Base-by-base conservation (phyloP, 164 flowering plant genomes). In the Dillenia turbinata region DNA sequence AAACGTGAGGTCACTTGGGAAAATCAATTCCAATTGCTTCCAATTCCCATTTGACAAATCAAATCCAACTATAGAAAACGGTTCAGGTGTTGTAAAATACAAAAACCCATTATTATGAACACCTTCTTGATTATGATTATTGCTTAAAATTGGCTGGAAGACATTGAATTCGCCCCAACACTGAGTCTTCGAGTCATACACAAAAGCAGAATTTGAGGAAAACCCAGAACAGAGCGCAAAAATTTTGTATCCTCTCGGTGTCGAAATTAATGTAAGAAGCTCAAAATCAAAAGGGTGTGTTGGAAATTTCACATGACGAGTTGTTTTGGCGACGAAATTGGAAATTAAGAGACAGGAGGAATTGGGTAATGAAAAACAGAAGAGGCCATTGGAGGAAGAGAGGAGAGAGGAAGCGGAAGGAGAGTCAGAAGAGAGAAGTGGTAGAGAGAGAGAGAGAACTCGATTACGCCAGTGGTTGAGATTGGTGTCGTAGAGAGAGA, bases 371-470 rank as follows among this genome's bases (percentile, higher is more conserved):
- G 83, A 77, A 75, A 90, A 84, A 61, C 91, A 87, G 49, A 85
- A 70, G 52, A 85, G 81, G 44, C 91, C 93, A 56, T 74, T 65
- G 62, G 89, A 81, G 44, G 83, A 9, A 9, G 88, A 82, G 67
- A 81, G 62, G 47, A 83, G 81, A 46, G 66, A 49, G 49, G 58
- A 5, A 43, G 57, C 24, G 44, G 72, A 19, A 12, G 69, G 33
- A 4, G 60, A 12, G 52, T 54, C 10, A 8, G 65, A 15, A 9
- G 49, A 57, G 43, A 66, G 59, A 13, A 65, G 57, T 44, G 67
- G 68, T 10, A 52, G 40, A 22, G 85, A 65, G 65, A 66, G 66
- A 44, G 80, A 12, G 52, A 73, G 77, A 16, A 71, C 17, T 3
- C 71, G 53, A 16, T 57, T 68, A 48, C 86, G 75, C 96, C 96